Evolutionary conservation across 2,329 filamentous ascomycete genomes (phyloP).

Genomic region (Eutypa lata): DNA sequence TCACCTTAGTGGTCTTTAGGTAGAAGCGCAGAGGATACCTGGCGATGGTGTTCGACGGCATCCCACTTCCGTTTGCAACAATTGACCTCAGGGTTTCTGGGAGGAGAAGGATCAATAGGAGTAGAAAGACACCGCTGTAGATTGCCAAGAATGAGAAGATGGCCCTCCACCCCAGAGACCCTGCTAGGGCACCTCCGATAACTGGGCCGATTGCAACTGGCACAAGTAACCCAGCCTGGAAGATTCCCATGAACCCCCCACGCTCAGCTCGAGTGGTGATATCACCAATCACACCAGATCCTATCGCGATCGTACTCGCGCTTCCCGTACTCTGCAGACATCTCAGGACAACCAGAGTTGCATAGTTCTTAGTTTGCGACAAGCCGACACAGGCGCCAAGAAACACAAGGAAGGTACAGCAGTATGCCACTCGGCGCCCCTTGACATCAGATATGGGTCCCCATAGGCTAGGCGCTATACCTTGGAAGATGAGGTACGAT

Average conservation of each 20-base stretch:
- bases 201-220: conserved; percentile 43
- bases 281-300: conserved; percentile 53
- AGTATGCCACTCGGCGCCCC: conserved; percentile 47
- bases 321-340: conserved; percentile 52
- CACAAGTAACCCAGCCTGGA: conserved; percentile 31
- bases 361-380: conserved; percentile 40
- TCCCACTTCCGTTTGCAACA: conserved; percentile 39
- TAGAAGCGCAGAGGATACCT: conserved; percentile 32
- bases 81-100: conserved; percentile 42
- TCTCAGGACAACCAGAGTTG: conserved; percentile 45
- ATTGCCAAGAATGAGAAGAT: conserved; percentile 56
- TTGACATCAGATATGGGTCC: conserved; percentile 45
- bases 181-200: conserved; percentile 48
- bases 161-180: conserved; percentile 49
- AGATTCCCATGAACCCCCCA: conserved; percentile 51
- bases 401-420: conserved; percentile 44
- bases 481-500: too few relatives aligned
- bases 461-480: conserved; percentile 47
- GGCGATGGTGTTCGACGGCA: conserved; percentile 15
- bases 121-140: conserved; percentile 32
- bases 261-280: conserved; percentile 55
- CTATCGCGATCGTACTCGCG: conserved; percentile 53
- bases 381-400: conserved; percentile 45
- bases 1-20: conserved; percentile 25
- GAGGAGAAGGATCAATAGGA: conserved; percentile 39